A percentile compares a stretch with the other conserved stretches of the same genome.
Evolutionary conservation across 1,139 yeast genomes (phyloP).

Genomic region (Waltiozyma sp.): DNA sequence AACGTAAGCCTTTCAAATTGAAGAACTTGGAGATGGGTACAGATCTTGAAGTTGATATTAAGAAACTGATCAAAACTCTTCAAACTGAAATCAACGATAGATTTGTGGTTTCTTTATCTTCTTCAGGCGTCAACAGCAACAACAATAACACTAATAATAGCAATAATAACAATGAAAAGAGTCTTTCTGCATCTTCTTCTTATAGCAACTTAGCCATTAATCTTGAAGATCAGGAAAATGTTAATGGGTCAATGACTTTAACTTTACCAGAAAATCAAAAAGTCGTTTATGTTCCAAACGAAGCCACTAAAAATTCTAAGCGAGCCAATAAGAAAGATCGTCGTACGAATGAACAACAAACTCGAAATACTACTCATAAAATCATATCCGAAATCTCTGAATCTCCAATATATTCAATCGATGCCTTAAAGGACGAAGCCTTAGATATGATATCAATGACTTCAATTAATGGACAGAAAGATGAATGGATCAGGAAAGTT

Average conservation of each 20-base stretch:
- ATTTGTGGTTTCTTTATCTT: neutral
- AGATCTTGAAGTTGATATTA: slow-evolving; percentile 63
- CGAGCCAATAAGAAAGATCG: slow-evolving; percentile 69
- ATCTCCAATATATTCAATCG: slow-evolving; percentile 69
- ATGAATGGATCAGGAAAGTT: slow-evolving; percentile 83
- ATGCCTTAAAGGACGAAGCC: slow-evolving; percentile 68
- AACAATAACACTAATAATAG: neutral
- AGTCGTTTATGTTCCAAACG: slow-evolving; percentile 50
- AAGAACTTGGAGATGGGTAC: slow-evolving; percentile 46
- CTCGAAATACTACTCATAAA: slow-evolving; percentile 47
- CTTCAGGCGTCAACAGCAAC: slow-evolving; percentile 1
- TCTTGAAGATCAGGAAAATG: slow-evolving; percentile 1
- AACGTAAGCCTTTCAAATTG: slow-evolving; percentile 66
- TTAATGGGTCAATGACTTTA: neutral
- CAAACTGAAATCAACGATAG: slow-evolving; percentile 29
- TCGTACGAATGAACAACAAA: slow-evolving; percentile 71
- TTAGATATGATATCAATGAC: slow-evolving; percentile 72
- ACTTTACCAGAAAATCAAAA: slow-evolving; percentile 28
- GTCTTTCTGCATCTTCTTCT: slow-evolving; percentile 1
- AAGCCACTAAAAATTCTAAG: slow-evolving; percentile 57
- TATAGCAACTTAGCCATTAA: neutral
- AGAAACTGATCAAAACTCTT: slow-evolving; percentile 47
- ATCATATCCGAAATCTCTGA: slow-evolving; percentile 43
- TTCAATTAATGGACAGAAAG: slow-evolving; percentile 55
- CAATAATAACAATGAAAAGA: slow-evolving; percentile 16